Percentiles rank a stretch among this genome's conserved stretches.
Evolutionary conservation across 768 basidiomycete genomes (phyloP).

Genomic region (Mycena olivaceomarginata): DNA sequence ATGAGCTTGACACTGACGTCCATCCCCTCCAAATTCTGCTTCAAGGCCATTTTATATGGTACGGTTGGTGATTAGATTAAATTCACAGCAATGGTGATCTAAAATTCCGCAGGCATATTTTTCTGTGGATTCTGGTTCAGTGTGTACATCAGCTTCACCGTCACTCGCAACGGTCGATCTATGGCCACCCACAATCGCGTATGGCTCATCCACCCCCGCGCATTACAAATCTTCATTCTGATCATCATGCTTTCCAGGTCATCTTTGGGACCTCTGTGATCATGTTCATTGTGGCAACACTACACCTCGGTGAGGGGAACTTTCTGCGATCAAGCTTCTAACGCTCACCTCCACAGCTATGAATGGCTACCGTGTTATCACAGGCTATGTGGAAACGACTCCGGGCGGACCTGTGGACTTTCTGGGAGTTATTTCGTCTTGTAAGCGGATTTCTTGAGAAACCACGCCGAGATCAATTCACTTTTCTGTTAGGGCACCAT

Average conservation of each 20-base stretch:
- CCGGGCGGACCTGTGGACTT: constrained; percentile 43
- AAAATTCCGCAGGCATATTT: constrained; percentile 37
- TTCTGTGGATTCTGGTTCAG: constrained; percentile 37
- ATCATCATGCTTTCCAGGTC: constrained; percentile 6
- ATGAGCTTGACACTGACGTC: no score
- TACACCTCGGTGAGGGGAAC: constrained; percentile 38
- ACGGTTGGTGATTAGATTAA: background rate
- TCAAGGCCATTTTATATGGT: constrained; percentile 4
- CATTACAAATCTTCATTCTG: background rate
- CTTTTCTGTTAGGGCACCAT: constrained; percentile 33
- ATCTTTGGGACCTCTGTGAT: constrained; percentile 42
- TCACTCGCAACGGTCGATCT: background rate
- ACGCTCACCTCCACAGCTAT: constrained; percentile 19
- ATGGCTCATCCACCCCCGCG: background rate
- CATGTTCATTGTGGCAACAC: constrained; percentile 45
- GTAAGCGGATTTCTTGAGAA: background rate
- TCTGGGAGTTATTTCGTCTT: constrained; percentile 39
- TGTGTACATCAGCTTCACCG: constrained; percentile 28
- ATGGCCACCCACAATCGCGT: constrained; percentile 29
- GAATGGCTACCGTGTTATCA: constrained; percentile 40
- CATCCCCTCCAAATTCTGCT: background rate
- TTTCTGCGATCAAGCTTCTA: no score
- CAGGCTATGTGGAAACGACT: constrained; percentile 31
- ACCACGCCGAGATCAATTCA: background rate
- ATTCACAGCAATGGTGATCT: background rate